phyloP scores from a whole-genome alignment of 352 stramenopile genomes.

The Pythium rhizo-oryzae region DNA sequence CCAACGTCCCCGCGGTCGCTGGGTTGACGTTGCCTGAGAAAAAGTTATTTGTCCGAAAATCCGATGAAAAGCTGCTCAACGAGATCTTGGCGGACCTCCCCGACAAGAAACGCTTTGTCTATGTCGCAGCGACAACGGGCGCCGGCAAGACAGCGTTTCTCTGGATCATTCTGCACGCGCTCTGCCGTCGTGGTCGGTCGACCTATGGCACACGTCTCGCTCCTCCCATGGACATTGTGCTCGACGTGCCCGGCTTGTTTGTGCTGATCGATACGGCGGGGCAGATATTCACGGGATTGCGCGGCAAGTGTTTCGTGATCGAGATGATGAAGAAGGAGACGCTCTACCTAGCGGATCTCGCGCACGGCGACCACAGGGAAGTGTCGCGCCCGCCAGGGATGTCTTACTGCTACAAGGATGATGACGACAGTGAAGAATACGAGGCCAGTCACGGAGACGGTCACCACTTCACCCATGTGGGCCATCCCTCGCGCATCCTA shows the following conservation, averaged over 20 bases:
- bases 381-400: too few species aligned
- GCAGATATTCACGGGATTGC: background rate
- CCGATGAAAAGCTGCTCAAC: background rate
- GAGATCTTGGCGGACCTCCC: background rate
- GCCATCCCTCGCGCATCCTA: background rate
- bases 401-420: too few species aligned
- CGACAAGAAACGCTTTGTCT: conserved; percentile 1
- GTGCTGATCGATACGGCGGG: background rate
- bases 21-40: background rate
- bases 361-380: background rate
- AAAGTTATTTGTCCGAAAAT: background rate
- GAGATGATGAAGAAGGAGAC: conserved; percentile 5
- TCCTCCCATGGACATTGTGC: conserved; percentile 1
- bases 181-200: background rate
- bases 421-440: too few species aligned
- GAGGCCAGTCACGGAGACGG: background rate
- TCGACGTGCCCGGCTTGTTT: background rate
- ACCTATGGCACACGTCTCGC: background rate
- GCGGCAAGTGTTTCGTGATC: background rate
- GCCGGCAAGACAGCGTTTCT: conserved; percentile 6
- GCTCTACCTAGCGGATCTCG: background rate
- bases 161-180: background rate
- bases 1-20: background rate
- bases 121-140: background rate
- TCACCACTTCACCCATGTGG: background rate